Percentiles rank a stretch among this genome's conserved stretches.
Evolutionary conservation across 352 stramenopile species (phyloP).

Genomic region (Elongisporangium prolatum): DNA sequence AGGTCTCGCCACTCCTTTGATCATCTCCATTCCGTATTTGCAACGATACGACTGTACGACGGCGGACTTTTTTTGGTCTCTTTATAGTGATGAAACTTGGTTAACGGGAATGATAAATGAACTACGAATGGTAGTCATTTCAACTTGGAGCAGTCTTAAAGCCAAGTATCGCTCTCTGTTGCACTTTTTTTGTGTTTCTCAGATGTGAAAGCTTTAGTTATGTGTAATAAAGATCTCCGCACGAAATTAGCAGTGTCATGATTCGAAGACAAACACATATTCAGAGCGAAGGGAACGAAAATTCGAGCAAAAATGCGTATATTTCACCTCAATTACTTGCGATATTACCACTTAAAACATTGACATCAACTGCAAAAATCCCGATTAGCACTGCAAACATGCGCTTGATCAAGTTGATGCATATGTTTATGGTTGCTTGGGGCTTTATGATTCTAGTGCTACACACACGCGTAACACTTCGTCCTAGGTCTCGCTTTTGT

Average conservation of each 20-base stretch:
- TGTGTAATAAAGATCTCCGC: too few relatives aligned
- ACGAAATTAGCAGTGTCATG: too few relatives aligned
- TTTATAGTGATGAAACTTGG: slow-evolving; percentile 38
- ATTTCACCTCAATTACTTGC: too few relatives aligned
- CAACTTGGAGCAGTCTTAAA: slow-evolving; percentile 1
- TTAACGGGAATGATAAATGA: slow-evolving; percentile 34
- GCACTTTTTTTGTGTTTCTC: too few relatives aligned
- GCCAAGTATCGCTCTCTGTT: slow-evolving; percentile 5
- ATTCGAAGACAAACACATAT: too few relatives aligned
- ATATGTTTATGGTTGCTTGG: slow-evolving; percentile 21
- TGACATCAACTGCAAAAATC: too few relatives aligned
- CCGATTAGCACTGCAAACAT: too few relatives aligned
- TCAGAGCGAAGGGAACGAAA: too few relatives aligned
- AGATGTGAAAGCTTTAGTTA: slow-evolving; percentile 14
- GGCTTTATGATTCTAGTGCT: slow-evolving; percentile 21
- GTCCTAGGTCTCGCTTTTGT: slow-evolving; percentile 12
- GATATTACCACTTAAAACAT: too few relatives aligned
- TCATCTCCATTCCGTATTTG: slow-evolving; percentile 7
- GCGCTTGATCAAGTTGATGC: too few relatives aligned
- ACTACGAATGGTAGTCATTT: slow-evolving; percentile 25
- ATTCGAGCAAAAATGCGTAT: too few relatives aligned
- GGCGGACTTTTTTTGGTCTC: background rate
- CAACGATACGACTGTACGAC: background rate
- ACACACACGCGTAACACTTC: slow-evolving; percentile 14
- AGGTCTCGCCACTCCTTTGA: slow-evolving; percentile 20